These are phyloP conservation scores for Dendrobium chrysotoxum DNA, from an alignment of 106 monocot species.

Conservation along the genomic window DNA sequence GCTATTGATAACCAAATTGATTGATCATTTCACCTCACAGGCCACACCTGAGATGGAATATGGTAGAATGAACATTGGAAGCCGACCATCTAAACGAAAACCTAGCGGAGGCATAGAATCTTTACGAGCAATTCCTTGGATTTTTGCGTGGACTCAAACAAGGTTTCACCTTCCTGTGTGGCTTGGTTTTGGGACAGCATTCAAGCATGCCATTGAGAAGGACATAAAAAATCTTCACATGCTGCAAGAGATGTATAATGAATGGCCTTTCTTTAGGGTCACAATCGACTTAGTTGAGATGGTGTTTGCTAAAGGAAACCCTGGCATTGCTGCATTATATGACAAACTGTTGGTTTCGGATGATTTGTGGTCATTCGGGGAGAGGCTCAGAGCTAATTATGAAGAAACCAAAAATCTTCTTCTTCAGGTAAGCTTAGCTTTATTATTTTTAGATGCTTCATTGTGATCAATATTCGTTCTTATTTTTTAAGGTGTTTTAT, in stretches of 20 bases:
- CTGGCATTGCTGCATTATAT: constrained; percentile 83
- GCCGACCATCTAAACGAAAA: constrained; percentile 88
- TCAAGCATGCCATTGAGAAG: constrained; percentile 59
- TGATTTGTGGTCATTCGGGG: constrained; percentile 77
- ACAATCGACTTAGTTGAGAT: constrained; percentile 97
- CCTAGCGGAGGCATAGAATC: constrained; percentile 98
- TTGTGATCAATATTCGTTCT: not conserved
- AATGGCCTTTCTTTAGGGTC: constrained; percentile 97
- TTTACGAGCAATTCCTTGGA: constrained; percentile 97
- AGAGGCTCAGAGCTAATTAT: constrained; percentile 57
- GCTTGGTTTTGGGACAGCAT: constrained; percentile 93
- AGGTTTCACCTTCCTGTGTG: constrained; percentile 98
- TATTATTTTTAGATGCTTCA: not conserved
- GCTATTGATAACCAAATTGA: not conserved
- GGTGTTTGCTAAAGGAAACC: constrained; percentile 98
- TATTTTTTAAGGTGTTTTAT: not conserved
- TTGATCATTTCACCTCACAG: constrained; percentile 25
- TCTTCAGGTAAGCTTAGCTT: constrained; percentile 58
- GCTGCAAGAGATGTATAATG: constrained; percentile 88
- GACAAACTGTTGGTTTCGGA: constrained; percentile 89
- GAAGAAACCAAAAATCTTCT: constrained; percentile 84
- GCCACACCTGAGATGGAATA: constrained; percentile 96
- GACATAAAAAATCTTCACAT: constrained; percentile 64
- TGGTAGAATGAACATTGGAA: constrained; percentile 99
- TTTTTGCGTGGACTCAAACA: constrained; percentile 99